Base-by-base conservation (phyloP, 192 early-diverging fungal genomes). In the Coemansia sp. region DNA sequence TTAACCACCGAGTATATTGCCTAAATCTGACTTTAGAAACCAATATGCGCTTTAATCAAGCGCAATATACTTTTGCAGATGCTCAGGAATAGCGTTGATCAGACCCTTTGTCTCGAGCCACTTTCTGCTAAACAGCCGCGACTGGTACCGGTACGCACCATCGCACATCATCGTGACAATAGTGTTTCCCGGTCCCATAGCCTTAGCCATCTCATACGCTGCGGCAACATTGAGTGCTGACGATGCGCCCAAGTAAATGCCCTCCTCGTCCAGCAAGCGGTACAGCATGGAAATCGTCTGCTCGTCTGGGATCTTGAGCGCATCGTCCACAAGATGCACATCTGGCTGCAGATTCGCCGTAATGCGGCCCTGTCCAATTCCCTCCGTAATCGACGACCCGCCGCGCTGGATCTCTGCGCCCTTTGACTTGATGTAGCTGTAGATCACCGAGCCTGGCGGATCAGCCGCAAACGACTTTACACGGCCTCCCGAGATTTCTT, bases 151-250 rank as follows among this genome's bases (percentile, higher is more conserved):
- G 60, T 92, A 89, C 12, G 94, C 95, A 59, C 94, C 93, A 70
- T 97, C 95, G 62, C 89, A 91, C 55, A 96, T 68, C 48, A 95
- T 86, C 1, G 95, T 97, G 11, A 92, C 93, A 69, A 96, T 84
- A 41, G 79, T 89, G 53, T 84, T 84, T 60, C 91, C 91, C 0
- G 88, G 87, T 5, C 93, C 93, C 38, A 93, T 69, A 35, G 86
- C 77, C 79, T 92, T 88, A 41, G 95, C 94, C 86, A 95, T 89
- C 79, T 95, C 84, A 49, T 88, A 89, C 1, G 95, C 94, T 11
- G 93, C 91, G n/a, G 86, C 94, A 15, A 95, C 93, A 66, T 98
- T 98, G 45, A 98, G 73, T 0, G 95, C 95, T 14, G 93, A 92
- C 17, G 89, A 91, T 0, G 94, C 94, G 23, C 95, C 95, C 39